Base-by-base conservation (phyloP, 345 rosid genomes). In the Linum usitatissimum region DNA sequence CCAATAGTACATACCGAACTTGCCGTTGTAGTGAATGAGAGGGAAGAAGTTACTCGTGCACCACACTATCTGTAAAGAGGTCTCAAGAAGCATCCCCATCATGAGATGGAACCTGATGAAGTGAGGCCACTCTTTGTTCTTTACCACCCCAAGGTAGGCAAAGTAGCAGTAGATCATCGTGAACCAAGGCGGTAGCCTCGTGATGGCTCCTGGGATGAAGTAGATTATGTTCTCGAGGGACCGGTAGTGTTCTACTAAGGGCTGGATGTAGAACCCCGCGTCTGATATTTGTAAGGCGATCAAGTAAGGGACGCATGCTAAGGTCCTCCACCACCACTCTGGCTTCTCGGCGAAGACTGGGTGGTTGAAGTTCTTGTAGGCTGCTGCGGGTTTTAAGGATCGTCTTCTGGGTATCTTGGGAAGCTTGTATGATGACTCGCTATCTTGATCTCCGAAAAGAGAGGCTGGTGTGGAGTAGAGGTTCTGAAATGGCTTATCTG, bases 1-100 rank as follows among this genome's bases (percentile, higher is more conserved):
- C 96, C 98, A 89, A 54, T 82, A 85, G 57, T 80, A 69, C 84
- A 84, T 71, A 21, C 86, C 93, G 60, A 79, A 78, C 62, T 31
- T 68, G 51, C 96, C 98, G 34, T 68, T 73, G 63, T 73, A 85
- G 80, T 89, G 92, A 59, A 92, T 79, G 61, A 86, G 68, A 6
- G 98, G 96, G 65, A 84, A 67, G 60, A 92, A 82, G 73, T 88
- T 92, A 76, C 88, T 77, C 0, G 85, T 66, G 36, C 71, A 75
- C 93, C 89, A 89, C 13, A 84, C 55, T 30, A 86, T 39, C 80
- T 87, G 95, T 71, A 88, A 40, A 17, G 77, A 72, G 12, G 84
- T 86, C 67, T 92, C 96, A 42, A 91, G 40, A 58, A 91, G 71
- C 84, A 91, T 74, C 30, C 90, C 98, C 95, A 91, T 83, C 93